phyloP scores from a whole-genome alignment of 1,139 yeast species.

The Yamadazyma aaseri region DNA sequence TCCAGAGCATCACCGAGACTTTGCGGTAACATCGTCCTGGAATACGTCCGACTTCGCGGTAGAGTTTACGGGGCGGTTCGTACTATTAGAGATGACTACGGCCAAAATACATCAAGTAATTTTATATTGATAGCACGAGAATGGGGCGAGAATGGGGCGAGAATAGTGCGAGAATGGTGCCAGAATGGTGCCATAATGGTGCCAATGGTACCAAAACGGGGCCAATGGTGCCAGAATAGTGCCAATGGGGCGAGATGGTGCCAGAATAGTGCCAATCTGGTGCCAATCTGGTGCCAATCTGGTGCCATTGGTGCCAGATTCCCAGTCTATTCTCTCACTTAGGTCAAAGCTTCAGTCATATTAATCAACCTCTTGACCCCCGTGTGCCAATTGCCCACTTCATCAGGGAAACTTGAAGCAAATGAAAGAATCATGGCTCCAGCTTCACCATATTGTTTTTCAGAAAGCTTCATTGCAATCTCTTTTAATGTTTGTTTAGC shows the following conservation, averaged over 20 bases:
- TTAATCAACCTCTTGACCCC: slow-evolving; percentile 88
- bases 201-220: no score
- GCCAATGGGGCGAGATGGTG: no score
- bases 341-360: slow-evolving; percentile 54
- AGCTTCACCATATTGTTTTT: slow-evolving; percentile 61
- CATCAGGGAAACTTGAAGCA: slow-evolving; percentile 65
- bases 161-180: no score
- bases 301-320: no score
- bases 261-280: no score
- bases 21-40: slow-evolving; percentile 10
- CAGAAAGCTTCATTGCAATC: slow-evolving; percentile 51
- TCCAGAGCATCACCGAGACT: not conserved
- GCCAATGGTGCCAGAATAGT: no score
- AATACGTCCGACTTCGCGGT: slow-evolving; percentile 48
- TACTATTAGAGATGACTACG: slow-evolving; percentile 37
- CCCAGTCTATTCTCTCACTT: no score
- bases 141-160: no score
- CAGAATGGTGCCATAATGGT: no score
- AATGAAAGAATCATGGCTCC: slow-evolving; percentile 55
- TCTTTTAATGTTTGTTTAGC: slow-evolving; percentile 54
- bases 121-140: not conserved
- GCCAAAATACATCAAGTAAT: not conserved
- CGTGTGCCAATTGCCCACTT: slow-evolving; percentile 89
- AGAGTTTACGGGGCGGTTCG: slow-evolving; percentile 31
- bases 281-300: no score